Evolutionary conservation across 192 early-diverging fungal genomes (phyloP).

Genomic region (Umbelopsis ramanniana): DNA sequence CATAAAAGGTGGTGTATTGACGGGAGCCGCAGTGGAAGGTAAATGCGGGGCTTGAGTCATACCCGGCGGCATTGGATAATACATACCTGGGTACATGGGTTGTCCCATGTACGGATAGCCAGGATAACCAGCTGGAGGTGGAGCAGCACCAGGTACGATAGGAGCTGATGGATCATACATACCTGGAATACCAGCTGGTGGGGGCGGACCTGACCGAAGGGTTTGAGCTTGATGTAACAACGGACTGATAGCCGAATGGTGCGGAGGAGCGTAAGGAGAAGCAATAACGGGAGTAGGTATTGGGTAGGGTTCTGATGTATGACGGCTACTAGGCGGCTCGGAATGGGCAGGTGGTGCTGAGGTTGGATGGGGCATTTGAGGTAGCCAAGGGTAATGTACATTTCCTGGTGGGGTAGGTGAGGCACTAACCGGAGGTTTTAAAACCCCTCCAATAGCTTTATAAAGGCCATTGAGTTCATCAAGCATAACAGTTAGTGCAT

Average conservation of each 20-base stretch:
- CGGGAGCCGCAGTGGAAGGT: not conserved
- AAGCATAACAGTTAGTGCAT: constrained; percentile 7
- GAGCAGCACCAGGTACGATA: not conserved
- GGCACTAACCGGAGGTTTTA: not conserved
- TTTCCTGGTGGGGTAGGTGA: not conserved
- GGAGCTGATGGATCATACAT: constrained; percentile 3
- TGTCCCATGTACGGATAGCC: constrained; percentile 20
- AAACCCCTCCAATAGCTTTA: constrained; percentile 1
- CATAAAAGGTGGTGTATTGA: not conserved
- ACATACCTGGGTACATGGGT: constrained; percentile 11
- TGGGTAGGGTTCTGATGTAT: not conserved
- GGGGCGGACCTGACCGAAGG: not conserved
- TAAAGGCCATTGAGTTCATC: constrained; percentile 16
- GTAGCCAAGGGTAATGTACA: not conserved
- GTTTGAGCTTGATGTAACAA: not conserved
- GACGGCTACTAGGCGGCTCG: not conserved
- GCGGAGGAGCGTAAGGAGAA: not conserved
- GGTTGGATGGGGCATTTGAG: not conserved
- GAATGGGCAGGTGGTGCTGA: not conserved
- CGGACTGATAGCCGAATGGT: not conserved
- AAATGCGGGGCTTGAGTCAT: not conserved
- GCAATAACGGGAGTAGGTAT: not conserved
- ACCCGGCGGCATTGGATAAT: not conserved
- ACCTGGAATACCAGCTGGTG: not conserved
- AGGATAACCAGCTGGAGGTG: not conserved